Conservation (phyloP, 2,329 filamentous ascomycete species). For the Westerdykella sp. region DNA sequence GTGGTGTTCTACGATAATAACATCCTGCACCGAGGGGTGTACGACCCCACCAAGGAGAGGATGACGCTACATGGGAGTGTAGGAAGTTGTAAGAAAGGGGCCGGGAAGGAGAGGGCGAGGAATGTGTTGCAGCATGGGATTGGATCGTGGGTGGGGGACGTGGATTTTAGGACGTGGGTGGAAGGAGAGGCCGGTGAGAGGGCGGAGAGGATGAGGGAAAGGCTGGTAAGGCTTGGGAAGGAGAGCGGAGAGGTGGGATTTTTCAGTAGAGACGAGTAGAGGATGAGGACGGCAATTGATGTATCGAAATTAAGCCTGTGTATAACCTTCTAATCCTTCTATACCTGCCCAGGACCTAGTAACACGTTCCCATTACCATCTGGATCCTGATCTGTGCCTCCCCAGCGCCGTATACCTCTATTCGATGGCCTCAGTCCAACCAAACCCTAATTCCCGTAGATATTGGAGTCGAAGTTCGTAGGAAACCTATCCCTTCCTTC, state of each 20-base stretch:
- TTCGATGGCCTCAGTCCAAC: too few relatives aligned
- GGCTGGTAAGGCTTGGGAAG: slow-evolving; percentile 56
- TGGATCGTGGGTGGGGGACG: slow-evolving; percentile 57
- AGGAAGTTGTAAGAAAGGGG: slow-evolving; percentile 48
- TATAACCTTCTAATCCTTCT: too few relatives aligned
- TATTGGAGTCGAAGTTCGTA: slow-evolving; percentile 30
- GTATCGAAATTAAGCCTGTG: not conserved
- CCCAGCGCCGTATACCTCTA: too few relatives aligned
- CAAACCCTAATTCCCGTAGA: slow-evolving; percentile 13
- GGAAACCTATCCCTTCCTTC: slow-evolving; percentile 40
- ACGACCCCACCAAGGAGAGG: slow-evolving; percentile 53
- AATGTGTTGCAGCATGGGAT: slow-evolving; percentile 73
- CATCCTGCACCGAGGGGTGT: slow-evolving; percentile 69
- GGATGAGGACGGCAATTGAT: not conserved
- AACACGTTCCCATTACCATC: too few relatives aligned
- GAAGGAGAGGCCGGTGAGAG: slow-evolving; percentile 49
- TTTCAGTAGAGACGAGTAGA: slow-evolving; percentile 32
- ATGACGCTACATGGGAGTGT: slow-evolving; percentile 69
- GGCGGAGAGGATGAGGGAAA: slow-evolving; percentile 54
- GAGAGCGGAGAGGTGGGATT: slow-evolving; percentile 58
- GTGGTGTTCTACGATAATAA: slow-evolving; percentile 88
- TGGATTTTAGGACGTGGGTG: slow-evolving; percentile 45
- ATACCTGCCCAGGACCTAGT: not conserved
- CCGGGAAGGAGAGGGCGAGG: slow-evolving; percentile 53
- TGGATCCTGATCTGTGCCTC: too few relatives aligned